Base-by-base conservation (phyloP, 495 filamentous ascomycete genomes). In the Talaromyces adpressus region DNA sequence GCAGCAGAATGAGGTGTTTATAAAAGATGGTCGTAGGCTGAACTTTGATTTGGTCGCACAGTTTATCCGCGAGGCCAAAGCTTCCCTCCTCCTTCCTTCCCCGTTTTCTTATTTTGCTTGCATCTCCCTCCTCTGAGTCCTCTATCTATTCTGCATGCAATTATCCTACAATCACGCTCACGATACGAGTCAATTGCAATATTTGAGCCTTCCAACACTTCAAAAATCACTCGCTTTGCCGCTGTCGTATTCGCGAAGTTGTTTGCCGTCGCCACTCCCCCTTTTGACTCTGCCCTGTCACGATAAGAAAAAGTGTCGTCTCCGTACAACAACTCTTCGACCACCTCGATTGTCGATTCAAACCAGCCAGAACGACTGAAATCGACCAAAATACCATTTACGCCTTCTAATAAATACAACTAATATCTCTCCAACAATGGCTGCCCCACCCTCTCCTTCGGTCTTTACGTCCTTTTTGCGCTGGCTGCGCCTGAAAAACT, bases 401-500 rank as follows among this genome's bases (percentile, higher is more conserved):
- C 20, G 39, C 27, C 39, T 6, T 27, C 32, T 12, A 41, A 12
- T 22, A n/a, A 61, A 23, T 27, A 12, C 3, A 27, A 14, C 8
- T 6, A 49, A 14, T 18, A 23, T 58, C 30, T 16, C 57, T 12
- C 20, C 62, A 67, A 63, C 63, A 36, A 77, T 77, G 71, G 61
- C 68, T 4, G 45, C 62, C 16, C n/a, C 62, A 6, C 53, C 62
- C 22, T 59, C 75, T 4, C 70, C 74, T 65, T 79, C 77, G 66
- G 71, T 81, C 64, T 63, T 81, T 2, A 69, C 77, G 32, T 70
- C 70, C 49, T 68, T 89, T 14, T 69, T 87, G 45, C 81, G 83
- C 62, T 89, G 87, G 83, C 77, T 92, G 61, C 87, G 87, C 70
- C 80, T 89, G 63, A 93, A 93, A 77, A 83, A 86, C 63, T 93